Base-by-base conservation (phyloP, 768 basidiomycete species). In the Boletus subcaerulescens region DNA sequence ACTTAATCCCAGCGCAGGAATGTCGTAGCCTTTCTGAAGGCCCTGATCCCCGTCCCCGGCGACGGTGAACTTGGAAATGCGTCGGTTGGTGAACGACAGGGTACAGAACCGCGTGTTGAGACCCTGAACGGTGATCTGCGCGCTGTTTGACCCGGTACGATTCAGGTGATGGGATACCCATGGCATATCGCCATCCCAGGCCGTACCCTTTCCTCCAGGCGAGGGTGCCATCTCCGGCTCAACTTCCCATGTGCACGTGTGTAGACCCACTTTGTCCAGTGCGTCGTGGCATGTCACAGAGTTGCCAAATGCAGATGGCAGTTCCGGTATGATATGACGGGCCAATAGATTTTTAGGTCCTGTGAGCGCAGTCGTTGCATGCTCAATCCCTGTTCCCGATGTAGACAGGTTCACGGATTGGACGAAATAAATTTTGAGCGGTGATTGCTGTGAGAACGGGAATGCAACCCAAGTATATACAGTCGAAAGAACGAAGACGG, bases 351-450 rank as follows among this genome's bases (percentile, higher is more conserved):
- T 64, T 9, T 68, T 53, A 10, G 80, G 70, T 4, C 81, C 80
- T 0, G 74, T 77, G 5, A 87, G 64, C 12, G 69, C 63, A 1
- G 84, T 82, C 1, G 70, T 71, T 0, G 73, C 72, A 13, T 66
- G 71, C n/a, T 69, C 64, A 7, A 62, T 57, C 31, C 55, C 48
- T 13, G 56, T 57, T n/a, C 65, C 59, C 3, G 63, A 63, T 9
- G 69, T 53, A 31, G 63, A 60, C 38, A 89, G 68, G 45, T 78
- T 72, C 7, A 89, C 72, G 2, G 65, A 74, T 64, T 91, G 90
- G 46, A 77, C 76, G 76, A 91, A 92, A 69, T 77, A 89, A 1
- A 90, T 70, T 58, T 89, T 90, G 62, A 91, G 71, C 0, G 88
- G 89, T 5, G 79, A 67, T 20, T 78, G 67, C 39, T 74, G 69